Evolutionary conservation across 1,284 basidiomycete genomes (phyloP).

Genomic region (Trametes versicolor): DNA sequence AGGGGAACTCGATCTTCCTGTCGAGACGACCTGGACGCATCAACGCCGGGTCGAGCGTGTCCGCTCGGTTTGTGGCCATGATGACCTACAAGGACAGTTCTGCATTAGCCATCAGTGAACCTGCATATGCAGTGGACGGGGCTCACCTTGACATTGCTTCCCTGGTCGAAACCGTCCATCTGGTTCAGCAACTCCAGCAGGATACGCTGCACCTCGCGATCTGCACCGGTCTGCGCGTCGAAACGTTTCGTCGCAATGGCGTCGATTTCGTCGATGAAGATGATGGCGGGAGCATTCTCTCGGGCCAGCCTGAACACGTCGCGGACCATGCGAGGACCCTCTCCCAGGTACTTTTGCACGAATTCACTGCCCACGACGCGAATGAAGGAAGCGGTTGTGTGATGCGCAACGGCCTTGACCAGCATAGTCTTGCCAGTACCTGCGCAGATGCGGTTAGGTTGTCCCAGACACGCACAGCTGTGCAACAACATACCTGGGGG

Average conservation of each 20-base stretch:
- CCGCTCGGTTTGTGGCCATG: slow-evolving; percentile 98
- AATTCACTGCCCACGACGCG: slow-evolving; percentile 99
- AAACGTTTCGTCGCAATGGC: slow-evolving; percentile 99
- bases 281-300: slow-evolving; percentile 98
- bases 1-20: slow-evolving; percentile 98
- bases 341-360: slow-evolving; percentile 99
- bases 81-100: slow-evolving; percentile 77
- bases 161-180: slow-evolving; percentile 99
- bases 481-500: slow-evolving; percentile 75
- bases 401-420: slow-evolving; percentile 98
- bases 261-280: slow-evolving; percentile 99
- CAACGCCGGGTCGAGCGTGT: slow-evolving; percentile 96
- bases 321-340: slow-evolving; percentile 99
- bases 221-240: slow-evolving; percentile 99
- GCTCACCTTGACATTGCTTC: slow-evolving; percentile 95
- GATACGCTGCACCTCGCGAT: slow-evolving; percentile 99
- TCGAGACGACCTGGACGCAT: slow-evolving; percentile 98
- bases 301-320: slow-evolving; percentile 98
- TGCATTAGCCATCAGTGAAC: not conserved
- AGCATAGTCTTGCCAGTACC: slow-evolving; percentile 99
- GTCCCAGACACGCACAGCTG: not conserved
- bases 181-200: slow-evolving; percentile 98
- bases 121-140: not conserved
- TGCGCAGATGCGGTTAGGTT: slow-evolving; percentile 45
- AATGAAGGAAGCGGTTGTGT: slow-evolving; percentile 97